Base-by-base conservation (phyloP, 352 stramenopile genomes). In the Pythium aquatile region DNA sequence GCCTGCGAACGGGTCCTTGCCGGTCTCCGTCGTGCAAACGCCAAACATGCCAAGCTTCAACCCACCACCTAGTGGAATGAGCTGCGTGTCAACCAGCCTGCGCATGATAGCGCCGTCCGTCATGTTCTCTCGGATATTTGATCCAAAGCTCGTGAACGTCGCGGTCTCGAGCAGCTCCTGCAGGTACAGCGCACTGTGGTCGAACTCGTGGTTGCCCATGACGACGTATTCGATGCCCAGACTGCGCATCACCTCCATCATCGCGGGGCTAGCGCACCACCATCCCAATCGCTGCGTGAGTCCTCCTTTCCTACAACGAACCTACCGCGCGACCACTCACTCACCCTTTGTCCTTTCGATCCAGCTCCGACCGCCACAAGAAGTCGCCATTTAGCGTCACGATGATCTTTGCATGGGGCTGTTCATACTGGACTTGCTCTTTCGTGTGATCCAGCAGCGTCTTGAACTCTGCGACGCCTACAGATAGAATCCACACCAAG, bases 141-240 rank as follows among this genome's bases (percentile, higher is more conserved):
- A 85, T 13, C 83, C 83, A 40, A 92, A 79, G 28, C 66, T 78
- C 29, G 58, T 77, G 58, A 92, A 92, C 0, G 63, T 73, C 11
- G 79, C 75, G 6, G 53, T 16, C 4, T 9, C 9, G 6, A 93
- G 66, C 58, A 88, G 55, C 42, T 81, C 57, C 8, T 58, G 58
- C 32, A 85, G 68, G 33, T 74, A 53, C 5, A 71, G 58, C 1
- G 72, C 79, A 10, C 83, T 75, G 67, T 88, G 89, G 56, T 92
- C 83, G 44, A 92, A 90, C 61, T 92, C 83, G 68, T 92, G 83
- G 67, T 92, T 92, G 32, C 83, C 83, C 40, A 90, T 37, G n/a
- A 92, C 83, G 54, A 88, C 81, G 37, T 77, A 82, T 16, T 89
- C 79, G 32, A 92, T 78, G 5, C 68, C 70, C 7, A 88, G 63